phyloP scores from a whole-genome alignment of 2,329 filamentous ascomycete genomes.

The Penicillium sclerotiorum region DNA sequence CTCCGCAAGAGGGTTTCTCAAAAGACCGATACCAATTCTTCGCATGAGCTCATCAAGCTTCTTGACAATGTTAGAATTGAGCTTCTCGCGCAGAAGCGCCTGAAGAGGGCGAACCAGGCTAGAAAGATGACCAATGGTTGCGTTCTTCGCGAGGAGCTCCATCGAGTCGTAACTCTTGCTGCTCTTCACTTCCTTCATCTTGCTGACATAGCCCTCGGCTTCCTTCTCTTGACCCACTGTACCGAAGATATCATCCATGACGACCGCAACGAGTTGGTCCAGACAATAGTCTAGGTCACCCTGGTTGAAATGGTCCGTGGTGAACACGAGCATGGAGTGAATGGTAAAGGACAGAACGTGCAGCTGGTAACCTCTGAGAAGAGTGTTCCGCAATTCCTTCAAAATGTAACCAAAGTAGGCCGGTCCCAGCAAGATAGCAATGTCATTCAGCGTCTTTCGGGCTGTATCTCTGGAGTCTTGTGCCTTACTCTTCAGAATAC shows the following conservation, averaged over 20 bases:
- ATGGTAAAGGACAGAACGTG: conserved; percentile 95
- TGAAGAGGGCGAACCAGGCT: conserved; percentile 78
- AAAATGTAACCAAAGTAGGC: conserved; percentile 89
- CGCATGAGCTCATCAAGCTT: conserved; percentile 89
- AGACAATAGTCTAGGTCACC: conserved; percentile 91
- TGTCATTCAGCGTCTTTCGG: conserved; percentile 81
- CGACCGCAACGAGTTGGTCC: conserved; percentile 72
- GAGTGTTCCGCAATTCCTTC: conserved; percentile 80
- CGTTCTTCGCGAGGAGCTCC: conserved; percentile 83
- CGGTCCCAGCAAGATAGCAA: conserved; percentile 77
- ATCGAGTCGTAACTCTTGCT: conserved; percentile 98
- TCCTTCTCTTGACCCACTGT: conserved; percentile 93
- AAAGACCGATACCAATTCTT: conserved; percentile 78
- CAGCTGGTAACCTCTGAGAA: conserved; percentile 85
- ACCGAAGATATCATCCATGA: conserved; percentile 98
- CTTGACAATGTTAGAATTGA: conserved; percentile 78
- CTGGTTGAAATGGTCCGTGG: conserved; percentile 70
- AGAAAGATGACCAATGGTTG: conserved; percentile 73
- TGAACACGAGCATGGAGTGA: conserved; percentile 81
- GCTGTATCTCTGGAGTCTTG: conserved; percentile 90
- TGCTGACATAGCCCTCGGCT: conserved; percentile 88
- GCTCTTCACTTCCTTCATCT: conserved; percentile 97
- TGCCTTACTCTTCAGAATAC: conserved; percentile 86
- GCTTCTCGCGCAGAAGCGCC: conserved; percentile 76
- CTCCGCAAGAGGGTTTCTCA: conserved; percentile 77